phyloP scores from a whole-genome alignment of 768 basidiomycete species.

The button mushroom (Agaricus bisporus) region DNA sequence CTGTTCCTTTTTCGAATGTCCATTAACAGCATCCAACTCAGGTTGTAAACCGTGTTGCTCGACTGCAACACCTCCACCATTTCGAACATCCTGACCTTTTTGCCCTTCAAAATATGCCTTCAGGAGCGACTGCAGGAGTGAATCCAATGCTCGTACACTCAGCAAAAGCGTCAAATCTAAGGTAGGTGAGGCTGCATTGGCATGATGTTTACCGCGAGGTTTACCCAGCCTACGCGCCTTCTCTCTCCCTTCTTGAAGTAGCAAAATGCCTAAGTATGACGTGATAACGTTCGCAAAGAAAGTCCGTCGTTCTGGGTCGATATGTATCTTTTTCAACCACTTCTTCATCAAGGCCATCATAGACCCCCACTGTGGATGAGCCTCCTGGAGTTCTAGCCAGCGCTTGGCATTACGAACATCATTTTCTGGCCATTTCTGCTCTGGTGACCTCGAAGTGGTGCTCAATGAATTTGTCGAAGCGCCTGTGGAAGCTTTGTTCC shows the following conservation, averaged over 20 bases:
- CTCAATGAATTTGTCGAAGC: too few relatives aligned
- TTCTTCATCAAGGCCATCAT: conserved; percentile 10
- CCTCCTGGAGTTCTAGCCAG: not conserved
- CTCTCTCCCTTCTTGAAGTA: conserved; percentile 47
- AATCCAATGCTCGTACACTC: conserved; percentile 65
- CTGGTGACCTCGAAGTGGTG: not conserved
- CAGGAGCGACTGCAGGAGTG: conserved; percentile 46
- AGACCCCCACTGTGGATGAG: not conserved
- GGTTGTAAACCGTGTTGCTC: not conserved
- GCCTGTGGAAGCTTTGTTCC: conserved; percentile 16
- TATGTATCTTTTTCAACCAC: conserved; percentile 14
- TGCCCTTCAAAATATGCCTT: conserved; percentile 20
- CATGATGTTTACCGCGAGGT: not conserved
- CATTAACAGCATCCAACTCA: conserved; percentile 16
- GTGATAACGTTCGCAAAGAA: conserved; percentile 56
- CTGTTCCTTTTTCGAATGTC: conserved; percentile 22
- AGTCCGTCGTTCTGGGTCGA: conserved; percentile 40
- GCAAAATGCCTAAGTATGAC: conserved; percentile 47
- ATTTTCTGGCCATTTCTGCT: not conserved
- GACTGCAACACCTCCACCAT: not conserved
- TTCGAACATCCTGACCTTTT: not conserved
- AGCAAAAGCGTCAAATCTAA: conserved; percentile 65
- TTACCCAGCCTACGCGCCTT: conserved; percentile 23
- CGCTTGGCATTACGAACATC: too few relatives aligned
- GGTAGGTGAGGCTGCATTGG: conserved; percentile 39